A percentile compares a stretch with the other conserved stretches of the same genome.
phyloP scores from a whole-genome alignment of 768 basidiomycete species.

The Stropharia rugosoannulata region DNA sequence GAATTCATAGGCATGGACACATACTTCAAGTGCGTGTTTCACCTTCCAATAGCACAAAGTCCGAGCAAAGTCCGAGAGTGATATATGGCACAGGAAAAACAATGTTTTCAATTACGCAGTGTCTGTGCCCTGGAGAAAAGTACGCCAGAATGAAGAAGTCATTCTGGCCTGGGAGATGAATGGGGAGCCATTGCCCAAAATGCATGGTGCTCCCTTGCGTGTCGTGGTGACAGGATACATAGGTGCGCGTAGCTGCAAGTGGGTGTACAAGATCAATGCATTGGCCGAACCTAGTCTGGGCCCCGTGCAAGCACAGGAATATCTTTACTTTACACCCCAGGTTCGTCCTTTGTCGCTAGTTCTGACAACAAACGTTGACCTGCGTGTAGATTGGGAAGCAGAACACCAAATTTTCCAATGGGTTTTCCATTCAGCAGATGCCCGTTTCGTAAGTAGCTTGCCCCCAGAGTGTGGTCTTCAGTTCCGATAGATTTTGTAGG shows the following conservation, averaged over 20 bases:
- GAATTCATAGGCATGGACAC: slow-evolving; percentile 15
- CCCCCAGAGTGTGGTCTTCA: not conserved
- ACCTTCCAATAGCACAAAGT: not conserved
- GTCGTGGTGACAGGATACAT: slow-evolving; percentile 14
- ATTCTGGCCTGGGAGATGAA: slow-evolving; percentile 17
- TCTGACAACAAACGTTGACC: too few relatives aligned
- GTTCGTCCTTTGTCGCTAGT: not conserved
- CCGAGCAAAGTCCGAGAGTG: not conserved
- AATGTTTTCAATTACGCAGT: slow-evolving; percentile 13
- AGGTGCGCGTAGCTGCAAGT: slow-evolving; percentile 13
- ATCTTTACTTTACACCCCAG: slow-evolving; percentile 16
- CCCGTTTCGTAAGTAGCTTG: slow-evolving; percentile 11
- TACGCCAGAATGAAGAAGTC: slow-evolving; percentile 14
- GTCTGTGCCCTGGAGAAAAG: slow-evolving; percentile 14
- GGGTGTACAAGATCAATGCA: slow-evolving; percentile 16
- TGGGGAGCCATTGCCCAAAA: slow-evolving; percentile 14
- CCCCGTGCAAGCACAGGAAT: slow-evolving; percentile 14
- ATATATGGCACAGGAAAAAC: slow-evolving; percentile 2
- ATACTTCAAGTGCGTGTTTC: slow-evolving; percentile 11
- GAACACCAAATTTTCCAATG: slow-evolving; percentile 10
- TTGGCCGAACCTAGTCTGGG: slow-evolving; percentile 11
- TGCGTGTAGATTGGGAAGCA: slow-evolving; percentile 9
- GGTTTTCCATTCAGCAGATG: slow-evolving; percentile 15
- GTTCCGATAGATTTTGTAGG: not conserved
- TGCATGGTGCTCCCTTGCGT: slow-evolving; percentile 15